Evolutionary conservation across 495 filamentous ascomycete genomes (phyloP), one percentile per base, ranked within the genome.

Genomic region (Aspergillus nidulans): DNA sequence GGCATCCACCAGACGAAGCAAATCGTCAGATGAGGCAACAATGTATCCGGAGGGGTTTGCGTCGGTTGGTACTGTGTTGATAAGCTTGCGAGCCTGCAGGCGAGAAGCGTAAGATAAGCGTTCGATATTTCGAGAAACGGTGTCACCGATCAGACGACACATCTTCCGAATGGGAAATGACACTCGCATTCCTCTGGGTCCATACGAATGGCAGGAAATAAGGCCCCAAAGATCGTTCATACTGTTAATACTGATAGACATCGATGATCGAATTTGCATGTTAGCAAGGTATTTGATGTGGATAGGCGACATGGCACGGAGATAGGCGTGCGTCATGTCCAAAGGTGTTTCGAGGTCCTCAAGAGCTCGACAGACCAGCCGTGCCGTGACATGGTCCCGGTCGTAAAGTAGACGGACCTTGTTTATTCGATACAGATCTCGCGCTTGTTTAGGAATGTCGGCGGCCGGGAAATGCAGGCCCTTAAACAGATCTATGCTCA

Each of bases 181-280:
- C 2, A 97, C 91, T 30, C 92, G 78, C 90, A 94, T 96, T 1
- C 90, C 89, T 16, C 78, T 75, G 0, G 85, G 82, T 85, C 69
- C 90, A 63, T 96, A 95, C 1, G 85, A 82, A 65, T 97, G 92
- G 53, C 90, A 97, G 1, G 90, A 82, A 18, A 97, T 90, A 30
- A 97, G 74, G 0, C 92, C 92, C 92, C 92, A 97, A 0, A 96
- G 74, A 52, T 95, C 86, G 55, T 80, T 75, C 63, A 94, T 91
- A 0, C 87, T 87, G 53, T 88, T 92, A 60, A 96, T 88, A 6
- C 91, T 95, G 59, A 97, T 92, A 6, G 91, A 95, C 91, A 96
- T 96, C 53, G 89, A 95, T 1, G 90, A 86, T 20, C 91, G 82
- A 3, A 96, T 90, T 1, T 82, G 82, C 92, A 96, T 96, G 64